Percentiles rank a stretch among this genome's conserved stretches.
Evolutionary conservation across 2,329 filamentous ascomycete species (phyloP).

Genomic region (Periconia sp.): DNA sequence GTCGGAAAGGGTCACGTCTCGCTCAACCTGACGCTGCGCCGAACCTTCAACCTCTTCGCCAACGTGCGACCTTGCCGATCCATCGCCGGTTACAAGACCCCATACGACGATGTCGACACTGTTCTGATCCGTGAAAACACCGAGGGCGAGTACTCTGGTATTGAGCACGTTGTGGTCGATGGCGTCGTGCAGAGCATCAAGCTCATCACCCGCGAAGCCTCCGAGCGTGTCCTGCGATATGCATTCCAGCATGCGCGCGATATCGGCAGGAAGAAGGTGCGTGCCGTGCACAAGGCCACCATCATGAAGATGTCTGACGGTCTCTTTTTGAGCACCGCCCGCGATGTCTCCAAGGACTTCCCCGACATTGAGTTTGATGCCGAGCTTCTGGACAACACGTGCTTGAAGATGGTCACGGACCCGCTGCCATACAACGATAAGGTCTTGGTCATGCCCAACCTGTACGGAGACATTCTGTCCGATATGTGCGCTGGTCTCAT

Average conservation of each 20-base stretch:
- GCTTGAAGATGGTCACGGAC: constrained; percentile 98
- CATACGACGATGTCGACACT: constrained; percentile 95
- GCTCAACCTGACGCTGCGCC: constrained; percentile 95
- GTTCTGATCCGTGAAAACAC: constrained; percentile 99
- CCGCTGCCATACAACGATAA: constrained; percentile 98
- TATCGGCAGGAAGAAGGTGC: constrained; percentile 94
- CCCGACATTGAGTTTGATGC: constrained; percentile 95
- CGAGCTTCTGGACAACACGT: constrained; percentile 98
- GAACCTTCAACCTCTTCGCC: constrained; percentile 99
- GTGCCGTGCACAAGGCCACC: constrained; percentile 98
- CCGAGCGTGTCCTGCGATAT: constrained; percentile 93
- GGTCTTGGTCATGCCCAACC: constrained; percentile 95
- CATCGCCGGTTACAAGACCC: constrained; percentile 96
- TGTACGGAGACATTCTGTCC: constrained; percentile 99
- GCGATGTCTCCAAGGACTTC: constrained; percentile 91
- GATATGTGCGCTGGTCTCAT: constrained; percentile 99
- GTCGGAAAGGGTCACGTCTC: constrained; percentile 99
- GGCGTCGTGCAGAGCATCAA: constrained; percentile 99
- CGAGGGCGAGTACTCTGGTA: constrained; percentile 98
- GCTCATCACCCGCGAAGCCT: constrained; percentile 95
- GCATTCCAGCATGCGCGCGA: constrained; percentile 97
- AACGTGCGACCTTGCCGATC: constrained; percentile 98
- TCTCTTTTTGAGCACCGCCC: constrained; percentile 89
- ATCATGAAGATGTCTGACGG: constrained; percentile 99
- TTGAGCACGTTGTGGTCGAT: constrained; percentile 97